Evolutionary conservation across 805 yeast species (phyloP).

Genomic region (Suhomyces faveliae): DNA sequence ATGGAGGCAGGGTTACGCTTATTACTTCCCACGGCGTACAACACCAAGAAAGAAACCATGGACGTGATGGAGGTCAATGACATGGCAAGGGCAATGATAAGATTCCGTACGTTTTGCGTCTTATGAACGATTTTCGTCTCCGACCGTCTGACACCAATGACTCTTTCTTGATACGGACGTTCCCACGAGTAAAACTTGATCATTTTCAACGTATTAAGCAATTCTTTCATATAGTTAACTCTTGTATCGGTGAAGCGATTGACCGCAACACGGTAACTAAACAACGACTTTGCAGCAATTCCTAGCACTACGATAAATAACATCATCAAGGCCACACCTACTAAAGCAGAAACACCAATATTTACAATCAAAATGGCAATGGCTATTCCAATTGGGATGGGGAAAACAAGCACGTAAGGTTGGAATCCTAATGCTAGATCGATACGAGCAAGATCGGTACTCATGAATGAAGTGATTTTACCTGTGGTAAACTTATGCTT

Average conservation of each 20-base stretch:
- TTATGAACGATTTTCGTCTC: slow-evolving; percentile 63
- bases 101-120: slow-evolving; percentile 65
- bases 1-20: slow-evolving; percentile 56
- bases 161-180: slow-evolving; percentile 60
- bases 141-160: slow-evolving; percentile 52
- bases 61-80: slow-evolving; percentile 72
- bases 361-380: slow-evolving; percentile 23
- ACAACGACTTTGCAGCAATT: slow-evolving; percentile 48
- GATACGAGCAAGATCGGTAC: slow-evolving; percentile 26
- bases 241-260: slow-evolving; percentile 71
- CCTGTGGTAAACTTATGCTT: slow-evolving; percentile 22
- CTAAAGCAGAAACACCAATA: slow-evolving; percentile 26
- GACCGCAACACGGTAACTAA: slow-evolving; percentile 55
- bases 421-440: slow-evolving; percentile 30
- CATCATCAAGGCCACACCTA: slow-evolving; percentile 22
- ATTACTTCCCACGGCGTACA: slow-evolving; percentile 30
- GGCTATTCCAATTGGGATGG: slow-evolving; percentile 23
- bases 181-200: slow-evolving; percentile 94
- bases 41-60: slow-evolving; percentile 48
- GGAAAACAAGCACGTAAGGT: slow-evolving; percentile 23
- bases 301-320: slow-evolving; percentile 42
- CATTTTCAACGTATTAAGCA: slow-evolving; percentile 71
- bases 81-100: slow-evolving; percentile 61
- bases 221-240: slow-evolving; percentile 73
- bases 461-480: slow-evolving; percentile 28